Base-by-base conservation (phyloP, 192 early-diverging fungal genomes). In the Coemansia sp. region DNA sequence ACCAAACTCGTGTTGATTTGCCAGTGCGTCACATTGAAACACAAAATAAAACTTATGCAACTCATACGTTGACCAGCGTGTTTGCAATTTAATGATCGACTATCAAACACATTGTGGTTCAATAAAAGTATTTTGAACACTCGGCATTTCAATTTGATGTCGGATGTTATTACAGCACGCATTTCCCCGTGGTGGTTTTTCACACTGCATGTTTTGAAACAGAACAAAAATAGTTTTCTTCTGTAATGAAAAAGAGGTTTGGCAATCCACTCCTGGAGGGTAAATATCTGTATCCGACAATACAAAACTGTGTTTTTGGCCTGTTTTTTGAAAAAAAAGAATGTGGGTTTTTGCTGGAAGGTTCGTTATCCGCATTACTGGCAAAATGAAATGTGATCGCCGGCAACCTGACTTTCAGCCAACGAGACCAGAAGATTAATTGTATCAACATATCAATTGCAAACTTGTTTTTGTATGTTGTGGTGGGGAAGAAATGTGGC, bases 111-210 rank as follows among this genome's bases (percentile, higher is more conserved):
- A 1, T 44, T 44, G 40, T 14, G 15, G 40, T 34, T 34, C 31
- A 44, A 44, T 44, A 44, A 44, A n/a, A 15, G 25, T 9, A 44
- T 44, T 44, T 44, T 44, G 40, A 44, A 44, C 38, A 14, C 40
- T 44, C 40, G 40, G 40, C 40, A 9, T 15, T 15, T 44, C 40
- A 44, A 12, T 44, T 44, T 21, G 28, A 25, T 26, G 25, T 28
- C 54, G 54, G 54, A 17, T 56, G 54, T 34, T 36, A 56, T 56
- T 56, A 5, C 54, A 56, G 6, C 17, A 19, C 36, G 54, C 54
- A 56, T 56, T 36, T 37, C 54, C 54, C 54, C 54, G 54, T 26
- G 54, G 31, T n/a, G 15, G 28, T 37, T 19, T 23, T 53, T 15
- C 20, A 36, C 36, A 12, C 26, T 54, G 47, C 47, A 48, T 48